phyloP scores from a whole-genome alignment of 331 rosid species.

The Malus hybrid region DNA sequence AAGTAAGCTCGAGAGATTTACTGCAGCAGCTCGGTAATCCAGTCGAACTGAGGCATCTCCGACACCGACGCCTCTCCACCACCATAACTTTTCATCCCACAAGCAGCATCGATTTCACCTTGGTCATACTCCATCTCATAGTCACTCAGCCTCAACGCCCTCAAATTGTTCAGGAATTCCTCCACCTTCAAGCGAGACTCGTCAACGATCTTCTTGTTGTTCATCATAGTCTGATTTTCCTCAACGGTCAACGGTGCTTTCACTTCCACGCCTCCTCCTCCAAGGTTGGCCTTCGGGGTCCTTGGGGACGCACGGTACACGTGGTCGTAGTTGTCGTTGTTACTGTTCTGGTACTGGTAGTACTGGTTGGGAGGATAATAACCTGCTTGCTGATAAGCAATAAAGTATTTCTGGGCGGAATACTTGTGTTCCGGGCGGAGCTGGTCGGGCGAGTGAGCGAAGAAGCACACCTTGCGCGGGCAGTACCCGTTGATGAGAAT shows the following conservation, averaged over 20 bases:
- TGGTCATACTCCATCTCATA: background rate
- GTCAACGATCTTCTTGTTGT: background rate
- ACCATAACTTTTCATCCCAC: background rate
- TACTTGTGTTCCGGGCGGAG: slow-evolving; percentile 20
- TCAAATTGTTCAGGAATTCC: slow-evolving; percentile 7
- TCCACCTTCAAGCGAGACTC: slow-evolving; percentile 6
- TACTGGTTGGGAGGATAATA: background rate
- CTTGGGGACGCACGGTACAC: background rate
- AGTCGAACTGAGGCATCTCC: slow-evolving; percentile 10
- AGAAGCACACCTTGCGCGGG: slow-evolving; percentile 46
- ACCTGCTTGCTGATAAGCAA: no score
- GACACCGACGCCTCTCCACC: background rate
- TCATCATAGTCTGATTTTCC: background rate
- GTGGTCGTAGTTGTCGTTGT: background rate
- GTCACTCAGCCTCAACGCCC: slow-evolving; percentile 14
- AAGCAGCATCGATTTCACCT: background rate
- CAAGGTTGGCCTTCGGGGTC: no score
- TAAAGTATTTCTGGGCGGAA: no score
- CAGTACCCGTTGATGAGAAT: background rate
- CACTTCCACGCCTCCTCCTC: background rate
- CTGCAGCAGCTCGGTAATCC: slow-evolving; percentile 22
- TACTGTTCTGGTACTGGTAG: background rate
- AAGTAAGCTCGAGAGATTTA: background rate
- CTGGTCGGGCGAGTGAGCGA: slow-evolving; percentile 36
- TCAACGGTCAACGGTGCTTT: background rate